Base-by-base conservation (phyloP, 192 early-diverging fungal species). In the Umbelopsis isabellina region DNA sequence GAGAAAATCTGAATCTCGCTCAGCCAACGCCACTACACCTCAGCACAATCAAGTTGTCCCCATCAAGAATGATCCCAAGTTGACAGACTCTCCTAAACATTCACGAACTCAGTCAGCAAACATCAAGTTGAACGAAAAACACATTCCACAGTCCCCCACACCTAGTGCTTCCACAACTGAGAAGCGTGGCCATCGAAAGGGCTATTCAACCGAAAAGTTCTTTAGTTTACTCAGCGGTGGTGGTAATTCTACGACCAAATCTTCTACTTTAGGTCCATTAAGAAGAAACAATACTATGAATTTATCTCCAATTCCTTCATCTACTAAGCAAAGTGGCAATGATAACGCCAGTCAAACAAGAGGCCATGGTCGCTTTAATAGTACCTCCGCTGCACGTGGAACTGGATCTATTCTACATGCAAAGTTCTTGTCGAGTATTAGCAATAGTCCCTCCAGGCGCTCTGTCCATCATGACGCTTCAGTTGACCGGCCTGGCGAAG, bases 381-480 rank as follows among this genome's bases (percentile, higher is more conserved):
- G 55, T 18, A n/a, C 18, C 1, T 61, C 55, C 12, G 30, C 37
- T 50, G 27, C 48, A 2, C 9, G 37, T 9, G 70, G 18, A 21
- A 64, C 71, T 0, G 68, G 71, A 1, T 78, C 76, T 6, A 78
- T 78, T 41, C 41, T 78, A 35, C 76, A 78, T 45, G 71, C 72
- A 8, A 78, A 78, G 23, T 78, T 78, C 25, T 67, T 73, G 8
- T 78, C 76, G 4, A 78, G 76, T 49, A 58, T 78, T n/a, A 61
- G 55, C 30, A n/a, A 30, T 2, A 61, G 30, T 35, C 27, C 55
- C 18, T 61, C 55, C 16, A 10, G 30, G 15, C 55, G 30, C 18
- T 27, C 55, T 35, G 55, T 61, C 16, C 10, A 35, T 12, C 4
- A 35, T 61, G 27, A 52, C 2, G 20, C 37, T 10, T 41, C 37